These are phyloP conservation scores for Cornus suecica DNA, from an alignment of 148 eudicot species.

Conservation along the genomic window DNA sequence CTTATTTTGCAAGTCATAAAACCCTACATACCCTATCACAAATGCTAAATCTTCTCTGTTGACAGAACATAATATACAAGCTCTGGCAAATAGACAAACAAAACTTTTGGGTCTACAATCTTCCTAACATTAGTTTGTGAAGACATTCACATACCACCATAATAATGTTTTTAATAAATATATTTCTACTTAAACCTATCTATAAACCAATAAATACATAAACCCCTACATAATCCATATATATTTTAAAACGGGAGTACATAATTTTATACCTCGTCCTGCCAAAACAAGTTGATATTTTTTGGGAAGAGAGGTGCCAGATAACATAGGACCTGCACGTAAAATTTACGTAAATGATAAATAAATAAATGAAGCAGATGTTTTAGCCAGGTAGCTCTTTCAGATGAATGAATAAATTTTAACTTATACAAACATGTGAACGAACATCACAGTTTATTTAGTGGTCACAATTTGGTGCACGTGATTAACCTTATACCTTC, in stretches of 20 bases:
- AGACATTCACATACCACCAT: background rate
- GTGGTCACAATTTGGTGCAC: background rate
- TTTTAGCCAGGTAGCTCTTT: background rate
- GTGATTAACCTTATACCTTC: background rate
- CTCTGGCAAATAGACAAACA: background rate
- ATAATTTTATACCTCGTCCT: conserved; percentile 79
- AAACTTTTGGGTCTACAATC: background rate
- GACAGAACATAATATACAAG: background rate
- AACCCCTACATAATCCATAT: conserved; percentile 1
- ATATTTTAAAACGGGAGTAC: conserved; percentile 4
- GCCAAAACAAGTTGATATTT: conserved; percentile 87
- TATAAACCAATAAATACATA: background rate
- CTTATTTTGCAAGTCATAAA: background rate
- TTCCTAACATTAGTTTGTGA: background rate
- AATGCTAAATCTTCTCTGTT: background rate
- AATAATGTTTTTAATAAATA: too few relatives aligned
- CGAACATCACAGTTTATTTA: background rate
- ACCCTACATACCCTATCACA: background rate
- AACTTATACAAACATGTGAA: background rate
- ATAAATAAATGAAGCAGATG: conserved; percentile 1
- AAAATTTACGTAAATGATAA: conserved; percentile 6
- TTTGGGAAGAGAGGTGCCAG: conserved; percentile 88
- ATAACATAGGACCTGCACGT: conserved; percentile 70
- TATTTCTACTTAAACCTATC: too few relatives aligned
- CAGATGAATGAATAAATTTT: background rate